These are phyloP conservation scores for Pichia rugopelliculosa DNA, from an alignment of 805 yeast genomes.

Conservation along the genomic window DNA sequence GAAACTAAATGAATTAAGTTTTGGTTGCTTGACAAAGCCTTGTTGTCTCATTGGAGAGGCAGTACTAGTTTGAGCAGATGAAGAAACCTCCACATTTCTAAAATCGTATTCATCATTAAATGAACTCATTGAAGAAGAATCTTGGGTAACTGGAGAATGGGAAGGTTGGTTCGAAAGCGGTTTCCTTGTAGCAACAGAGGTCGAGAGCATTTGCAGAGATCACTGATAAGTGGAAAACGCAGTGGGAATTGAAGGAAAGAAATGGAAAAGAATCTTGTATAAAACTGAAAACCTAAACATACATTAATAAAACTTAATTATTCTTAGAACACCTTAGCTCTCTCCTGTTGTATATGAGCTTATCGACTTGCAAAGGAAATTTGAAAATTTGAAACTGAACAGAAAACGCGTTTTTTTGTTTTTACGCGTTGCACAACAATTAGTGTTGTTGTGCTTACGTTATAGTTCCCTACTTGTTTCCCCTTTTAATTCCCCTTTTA, in stretches of 20 bases:
- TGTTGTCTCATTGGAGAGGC: slow-evolving; percentile 18
- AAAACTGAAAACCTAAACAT: too few relatives aligned
- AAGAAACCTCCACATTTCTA: slow-evolving; percentile 26
- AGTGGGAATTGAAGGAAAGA: neutral
- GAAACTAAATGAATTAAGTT: slow-evolving; percentile 16
- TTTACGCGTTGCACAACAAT: neutral
- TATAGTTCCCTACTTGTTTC: too few relatives aligned
- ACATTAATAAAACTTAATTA: too few relatives aligned
- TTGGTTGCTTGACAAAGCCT: slow-evolving; percentile 3
- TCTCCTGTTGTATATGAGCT: too few relatives aligned
- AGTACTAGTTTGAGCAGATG: slow-evolving; percentile 33
- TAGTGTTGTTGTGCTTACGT: neutral
- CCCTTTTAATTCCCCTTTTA: neutral
- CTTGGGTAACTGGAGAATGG: slow-evolving; percentile 3
- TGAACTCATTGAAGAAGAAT: slow-evolving; percentile 27
- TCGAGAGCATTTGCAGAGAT: neutral
- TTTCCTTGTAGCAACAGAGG: neutral
- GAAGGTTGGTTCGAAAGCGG: neutral
- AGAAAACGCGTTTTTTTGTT: too few relatives aligned
- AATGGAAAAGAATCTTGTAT: neutral
- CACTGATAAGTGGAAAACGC: neutral
- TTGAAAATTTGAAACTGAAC: too few relatives aligned
- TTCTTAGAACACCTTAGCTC: too few relatives aligned
- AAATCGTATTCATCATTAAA: slow-evolving; percentile 30
- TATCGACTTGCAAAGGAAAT: too few relatives aligned